Conservation (phyloP, 148 eudicot species). For the Mesembryanthemum crystallinum region DNA sequence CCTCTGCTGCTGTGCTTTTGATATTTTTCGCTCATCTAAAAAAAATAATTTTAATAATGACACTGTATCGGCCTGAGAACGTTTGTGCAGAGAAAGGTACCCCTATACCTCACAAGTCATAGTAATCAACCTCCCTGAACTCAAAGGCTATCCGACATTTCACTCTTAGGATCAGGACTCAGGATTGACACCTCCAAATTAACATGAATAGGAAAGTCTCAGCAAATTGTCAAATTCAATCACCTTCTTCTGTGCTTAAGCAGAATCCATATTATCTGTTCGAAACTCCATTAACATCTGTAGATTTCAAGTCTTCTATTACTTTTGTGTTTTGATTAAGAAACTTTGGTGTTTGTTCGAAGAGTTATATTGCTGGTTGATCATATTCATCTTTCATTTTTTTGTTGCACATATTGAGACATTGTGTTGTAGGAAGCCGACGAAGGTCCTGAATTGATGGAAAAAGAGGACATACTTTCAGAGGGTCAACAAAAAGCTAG, state of each 20-base stretch:
- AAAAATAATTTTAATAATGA: no score
- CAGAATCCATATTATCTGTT: no score
- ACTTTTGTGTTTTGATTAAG: no score
- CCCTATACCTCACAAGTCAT: neutral
- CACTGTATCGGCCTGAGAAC: neutral
- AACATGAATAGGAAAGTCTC: no score
- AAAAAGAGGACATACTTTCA: slow-evolving; percentile 36
- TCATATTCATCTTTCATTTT: slow-evolving; percentile 4
- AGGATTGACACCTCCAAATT: no score
- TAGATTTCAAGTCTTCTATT: neutral
- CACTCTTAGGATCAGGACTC: neutral
- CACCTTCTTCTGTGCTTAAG: no score
- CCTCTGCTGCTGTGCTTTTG: no score
- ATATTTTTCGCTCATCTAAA: no score
- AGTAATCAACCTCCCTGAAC: neutral
- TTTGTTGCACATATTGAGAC: slow-evolving; percentile 34
- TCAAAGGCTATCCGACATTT: neutral
- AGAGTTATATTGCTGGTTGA: neutral
- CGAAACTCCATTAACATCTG: neutral
- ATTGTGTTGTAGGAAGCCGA: slow-evolving; percentile 52
- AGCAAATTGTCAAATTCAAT: no score
- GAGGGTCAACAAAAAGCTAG: slow-evolving; percentile 49
- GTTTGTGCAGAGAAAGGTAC: neutral
- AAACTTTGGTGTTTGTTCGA: neutral
- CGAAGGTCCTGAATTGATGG: slow-evolving; percentile 25